phyloP scores from a whole-genome alignment of 1,139 yeast species.

The Debaryomyces sp. region DNA sequence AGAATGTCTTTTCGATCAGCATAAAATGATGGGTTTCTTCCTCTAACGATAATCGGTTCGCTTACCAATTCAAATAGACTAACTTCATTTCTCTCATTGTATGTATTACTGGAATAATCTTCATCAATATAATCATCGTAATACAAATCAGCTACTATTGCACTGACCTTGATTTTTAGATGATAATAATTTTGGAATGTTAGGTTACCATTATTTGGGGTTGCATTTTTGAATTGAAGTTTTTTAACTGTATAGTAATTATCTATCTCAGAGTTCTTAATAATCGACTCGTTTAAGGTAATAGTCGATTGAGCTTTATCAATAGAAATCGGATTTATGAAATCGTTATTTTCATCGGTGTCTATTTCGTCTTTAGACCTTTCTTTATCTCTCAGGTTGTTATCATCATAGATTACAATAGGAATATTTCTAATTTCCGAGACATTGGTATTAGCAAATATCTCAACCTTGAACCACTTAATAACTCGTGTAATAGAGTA shows the following conservation, averaged over 20 bases:
- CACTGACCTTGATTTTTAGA: conserved; percentile 47
- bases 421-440: conserved; percentile 34
- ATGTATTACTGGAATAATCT: conserved; percentile 24
- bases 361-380: conserved; percentile 13
- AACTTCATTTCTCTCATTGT: conserved; percentile 35
- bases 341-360: conserved; percentile 22
- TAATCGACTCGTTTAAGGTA: conserved; percentile 29
- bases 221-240: conserved; percentile 63
- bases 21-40: conserved; percentile 67
- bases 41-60: conserved; percentile 64
- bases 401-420: conserved; percentile 31
- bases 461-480: conserved; percentile 44
- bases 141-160: conserved; percentile 47
- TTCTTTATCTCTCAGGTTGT: conserved; percentile 27
- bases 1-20: conserved; percentile 56
- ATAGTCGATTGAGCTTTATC: conserved; percentile 31
- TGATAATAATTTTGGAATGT: conserved; percentile 60
- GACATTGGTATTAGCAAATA: conserved; percentile 39
- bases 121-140: conserved; percentile 45
- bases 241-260: conserved; percentile 40
- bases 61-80: conserved; percentile 37
- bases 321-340: conserved; percentile 23
- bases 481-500: conserved; percentile 39
- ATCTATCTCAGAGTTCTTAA: conserved; percentile 29
- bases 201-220: conserved; percentile 65